A percentile compares a stretch with the other conserved stretches of the same genome.
Evolutionary conservation across 257 asterid genomes (phyloP).

Genomic region (Marsdenia floribunda): DNA sequence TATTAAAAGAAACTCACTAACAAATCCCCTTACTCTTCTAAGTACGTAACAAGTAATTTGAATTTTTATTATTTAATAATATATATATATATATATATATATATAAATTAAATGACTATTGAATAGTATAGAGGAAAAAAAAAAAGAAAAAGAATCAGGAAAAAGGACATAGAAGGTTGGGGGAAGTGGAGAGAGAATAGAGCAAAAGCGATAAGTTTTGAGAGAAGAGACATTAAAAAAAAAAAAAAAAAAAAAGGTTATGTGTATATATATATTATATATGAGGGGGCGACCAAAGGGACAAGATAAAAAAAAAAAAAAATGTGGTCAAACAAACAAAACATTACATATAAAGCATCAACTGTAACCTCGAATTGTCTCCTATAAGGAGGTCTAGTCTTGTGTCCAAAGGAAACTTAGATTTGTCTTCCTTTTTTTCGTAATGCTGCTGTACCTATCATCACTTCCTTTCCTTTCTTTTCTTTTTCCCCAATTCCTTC

Average conservation of each 20-base stretch:
- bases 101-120: too few species aligned
- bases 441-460: slow-evolving; percentile 11
- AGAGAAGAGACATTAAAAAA: neutral
- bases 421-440: slow-evolving; percentile 19
- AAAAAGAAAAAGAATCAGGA: slow-evolving; percentile 22
- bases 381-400: slow-evolving; percentile 41
- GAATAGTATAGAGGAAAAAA: too few species aligned
- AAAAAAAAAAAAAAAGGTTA: too few species aligned
- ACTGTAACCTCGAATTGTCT: slow-evolving; percentile 45
- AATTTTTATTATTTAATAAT: too few species aligned
- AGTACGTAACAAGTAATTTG: too few species aligned
- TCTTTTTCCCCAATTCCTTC: too few species aligned
- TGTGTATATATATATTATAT: too few species aligned
- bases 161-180: neutral
- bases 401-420: slow-evolving; percentile 37
- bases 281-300: neutral
- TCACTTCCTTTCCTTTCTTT: neutral
- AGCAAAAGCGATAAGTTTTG: neutral
- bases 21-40: too few species aligned
- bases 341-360: slow-evolving; percentile 38
- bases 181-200: neutral
- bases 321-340: slow-evolving; percentile 31
- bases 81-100: too few species aligned
- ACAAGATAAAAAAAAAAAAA: slow-evolving; percentile 8
- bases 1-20: too few species aligned